Base-by-base conservation (phyloP, 257 asterid genomes). In the Nicotiana sylvestris region DNA sequence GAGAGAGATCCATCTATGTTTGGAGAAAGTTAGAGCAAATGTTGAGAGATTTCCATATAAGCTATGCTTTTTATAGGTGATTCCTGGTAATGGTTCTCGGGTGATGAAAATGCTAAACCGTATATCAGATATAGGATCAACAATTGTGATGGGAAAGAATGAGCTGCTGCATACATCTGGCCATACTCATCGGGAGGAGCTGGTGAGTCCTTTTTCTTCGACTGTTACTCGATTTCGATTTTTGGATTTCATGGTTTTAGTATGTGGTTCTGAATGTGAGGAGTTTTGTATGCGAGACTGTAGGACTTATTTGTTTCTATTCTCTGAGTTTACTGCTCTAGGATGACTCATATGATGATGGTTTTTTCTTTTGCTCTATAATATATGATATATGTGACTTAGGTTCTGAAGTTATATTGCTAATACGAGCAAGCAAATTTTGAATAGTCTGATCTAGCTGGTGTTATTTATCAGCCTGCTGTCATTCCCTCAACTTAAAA, bases 51-150 rank as follows among this genome's bases (percentile, higher is more conserved):
- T 46, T 60, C 18, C 80, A 39, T 78, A 83, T 69, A 85, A 60
- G 85, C 88, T 78, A 78, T 86, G 37, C 86, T 46, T 80, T 76
- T 84, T 86, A 77, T 87, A 96, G 99, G 98, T 96, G 80, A 96
- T 96, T 78, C 99, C 99, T 83, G 99, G 99, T 69, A 96, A 96
- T 84, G 99, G 94, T 90, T 90, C 91, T 18, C 92, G 98, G 84
- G 99, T 96, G 78, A 96, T 96, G 97, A 89, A 92, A 90, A 96
- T 96, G 99, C 82, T 96, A 21, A 96, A 96, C 80, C 98, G 99
- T 32, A 84, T 96, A 88, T 90, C 99, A 66, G 99, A 94, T 77
- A 92, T 96, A 55, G 99, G 99, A 85, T 88, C 99, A 55, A 87
- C 91, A 15, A 89, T 96, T 85, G 95, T 96, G 85, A 94, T 96